Conservation (phyloP, 352 stramenopile species). For the Pythium sukuiense region DNA sequence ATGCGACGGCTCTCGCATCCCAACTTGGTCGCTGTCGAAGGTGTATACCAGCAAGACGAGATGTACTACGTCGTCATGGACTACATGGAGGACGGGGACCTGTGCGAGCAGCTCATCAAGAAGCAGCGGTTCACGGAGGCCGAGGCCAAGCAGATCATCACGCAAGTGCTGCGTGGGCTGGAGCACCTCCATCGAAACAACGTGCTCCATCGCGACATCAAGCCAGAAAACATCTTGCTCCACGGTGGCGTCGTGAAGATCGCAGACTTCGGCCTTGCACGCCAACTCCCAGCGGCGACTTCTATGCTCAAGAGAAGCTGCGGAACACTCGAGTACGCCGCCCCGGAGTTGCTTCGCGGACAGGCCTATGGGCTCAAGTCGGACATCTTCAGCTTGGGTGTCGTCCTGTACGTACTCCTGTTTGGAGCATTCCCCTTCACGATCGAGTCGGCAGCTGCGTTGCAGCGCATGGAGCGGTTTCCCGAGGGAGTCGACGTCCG, state of each 20-base stretch:
- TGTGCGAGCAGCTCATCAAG: conserved; percentile 75
- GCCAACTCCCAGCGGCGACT: conserved; percentile 49
- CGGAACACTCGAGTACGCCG: conserved; percentile 77
- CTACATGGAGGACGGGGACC: conserved; percentile 71
- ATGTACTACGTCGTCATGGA: conserved; percentile 87
- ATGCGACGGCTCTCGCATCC: conserved; percentile 60
- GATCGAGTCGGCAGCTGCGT: conserved; percentile 61
- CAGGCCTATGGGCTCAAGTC: conserved; percentile 74
- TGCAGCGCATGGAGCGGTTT: conserved; percentile 69
- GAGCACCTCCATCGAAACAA: conserved; percentile 65
- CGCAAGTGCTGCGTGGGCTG: conserved; percentile 56
- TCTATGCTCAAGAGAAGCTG: conserved; percentile 63
- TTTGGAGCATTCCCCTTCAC: conserved; percentile 82
- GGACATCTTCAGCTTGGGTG: conserved; percentile 76
- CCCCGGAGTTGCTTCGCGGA: conserved; percentile 66
- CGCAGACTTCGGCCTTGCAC: conserved; percentile 78
- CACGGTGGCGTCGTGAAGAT: conserved; percentile 74
- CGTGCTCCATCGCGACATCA: conserved; percentile 76
- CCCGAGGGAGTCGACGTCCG: conserved; percentile 60
- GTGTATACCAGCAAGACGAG: conserved; percentile 64
- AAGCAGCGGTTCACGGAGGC: conserved; percentile 55
- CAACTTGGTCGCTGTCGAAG: conserved; percentile 68
- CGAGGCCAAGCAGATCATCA: conserved; percentile 58
- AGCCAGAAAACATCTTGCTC: conserved; percentile 82
- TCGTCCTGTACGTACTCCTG: conserved; percentile 79